Evolutionary conservation across 1,284 basidiomycete genomes (phyloP), one percentile per base, ranked within the genome.

Genomic region (Trametes versicolor): DNA sequence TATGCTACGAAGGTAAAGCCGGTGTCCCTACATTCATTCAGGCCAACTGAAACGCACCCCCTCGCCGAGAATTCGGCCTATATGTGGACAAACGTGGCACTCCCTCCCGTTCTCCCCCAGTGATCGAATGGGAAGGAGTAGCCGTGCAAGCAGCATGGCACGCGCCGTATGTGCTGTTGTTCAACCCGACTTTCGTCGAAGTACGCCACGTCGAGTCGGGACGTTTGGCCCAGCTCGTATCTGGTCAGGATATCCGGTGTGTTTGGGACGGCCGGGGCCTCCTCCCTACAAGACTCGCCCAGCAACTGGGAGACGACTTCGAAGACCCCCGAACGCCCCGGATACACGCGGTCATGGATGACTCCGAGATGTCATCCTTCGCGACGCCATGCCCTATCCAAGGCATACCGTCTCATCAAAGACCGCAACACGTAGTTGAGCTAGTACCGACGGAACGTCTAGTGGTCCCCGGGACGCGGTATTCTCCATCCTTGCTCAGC

Each of bases 101-200:
- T 54, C 94, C 93, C 0, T 92, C 89, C 69, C 89, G 94, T 45
- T 76, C 83, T 32, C 82, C 88, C 59, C 84, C 85, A 27, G 88
- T 90, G 4, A 94, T 98, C 71, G 96, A 98, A 76, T 99, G 97
- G 96, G 97, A 99, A 79, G 95, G 96, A 5, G 90, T 87, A 1
- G 94, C 94, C 0, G 91, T 94, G 71, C 89, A 88, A 41, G 94
- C 96, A 21, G 94, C 94, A 0, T 91, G 94, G 80, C 94, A 96
- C 72, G 88, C 92, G 54, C 95, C 95, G 0, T 97, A 96, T 72
- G 84, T 99, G 53, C 84, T 98, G 19, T 89, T 97, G 39, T 96
- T 98, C 79, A 94, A 96, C 75, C 83, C 88, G 12, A 88, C 93
- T 45, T 98, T 98, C 80, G 92, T 99, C 74, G 97, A 99, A 79